Evolutionary conservation across 2,329 filamentous ascomycete genomes (phyloP).

Genomic region (Neofusicoccum parvum): DNA sequence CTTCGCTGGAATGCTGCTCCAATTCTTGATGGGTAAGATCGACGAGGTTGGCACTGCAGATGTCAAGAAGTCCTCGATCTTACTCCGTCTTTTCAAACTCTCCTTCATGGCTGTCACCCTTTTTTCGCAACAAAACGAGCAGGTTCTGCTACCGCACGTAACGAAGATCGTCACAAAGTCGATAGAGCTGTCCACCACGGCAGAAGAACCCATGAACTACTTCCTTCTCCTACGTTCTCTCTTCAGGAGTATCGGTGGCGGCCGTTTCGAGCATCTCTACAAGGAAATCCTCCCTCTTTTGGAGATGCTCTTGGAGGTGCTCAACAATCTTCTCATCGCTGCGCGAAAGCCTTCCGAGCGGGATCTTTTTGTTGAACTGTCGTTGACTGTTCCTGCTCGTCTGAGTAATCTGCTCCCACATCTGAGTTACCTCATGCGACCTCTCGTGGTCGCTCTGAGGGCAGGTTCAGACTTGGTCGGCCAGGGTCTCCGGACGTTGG

Average conservation of each 20-base stretch:
- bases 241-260: constrained; percentile 95
- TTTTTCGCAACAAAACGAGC: constrained; percentile 92
- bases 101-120: constrained; percentile 99
- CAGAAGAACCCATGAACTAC: constrained; percentile 98
- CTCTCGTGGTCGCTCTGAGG: constrained; percentile 90
- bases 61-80: constrained; percentile 87
- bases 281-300: constrained; percentile 95
- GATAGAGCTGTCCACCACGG: constrained; percentile 91
- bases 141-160: constrained; percentile 91
- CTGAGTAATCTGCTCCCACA: constrained; percentile 94
- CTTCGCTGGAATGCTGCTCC: constrained; percentile 96
- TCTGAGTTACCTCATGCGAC: constrained; percentile 94
- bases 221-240: constrained; percentile 89
- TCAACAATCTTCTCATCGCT: constrained; percentile 90
- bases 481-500: constrained; percentile 88
- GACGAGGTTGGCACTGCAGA: constrained; percentile 92
- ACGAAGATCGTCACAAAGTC: constrained; percentile 97
- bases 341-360: constrained; percentile 87
- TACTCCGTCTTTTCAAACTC: constrained; percentile 92
- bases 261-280: constrained; percentile 95
- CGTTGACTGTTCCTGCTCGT: constrained; percentile 90
- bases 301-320: constrained; percentile 95
- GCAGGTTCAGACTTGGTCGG: constrained; percentile 92
- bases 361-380: constrained; percentile 96
- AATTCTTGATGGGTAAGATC: constrained; percentile 96